Conservation (phyloP, 1,139 yeast species). For the Saccharomycopsis hybrid region DNA sequence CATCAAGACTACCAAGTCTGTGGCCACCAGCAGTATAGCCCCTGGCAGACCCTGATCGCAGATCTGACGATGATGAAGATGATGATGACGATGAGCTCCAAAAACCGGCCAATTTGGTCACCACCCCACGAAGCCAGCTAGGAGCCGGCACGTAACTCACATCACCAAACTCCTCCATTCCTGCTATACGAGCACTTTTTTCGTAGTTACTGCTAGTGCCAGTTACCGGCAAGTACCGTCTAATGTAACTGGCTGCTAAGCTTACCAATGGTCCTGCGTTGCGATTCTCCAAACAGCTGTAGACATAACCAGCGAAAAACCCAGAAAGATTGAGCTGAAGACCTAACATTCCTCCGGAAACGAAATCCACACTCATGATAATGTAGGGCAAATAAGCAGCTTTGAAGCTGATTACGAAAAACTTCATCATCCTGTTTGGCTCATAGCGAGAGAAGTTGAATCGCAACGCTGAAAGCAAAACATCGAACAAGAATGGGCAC, state of each 20-base stretch:
- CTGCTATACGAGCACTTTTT: neutral
- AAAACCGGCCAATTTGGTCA: neutral
- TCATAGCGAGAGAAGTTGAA: constrained; percentile 3
- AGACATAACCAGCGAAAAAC: constrained; percentile 13
- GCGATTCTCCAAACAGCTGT: constrained; percentile 12
- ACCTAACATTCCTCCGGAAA: neutral
- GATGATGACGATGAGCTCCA: neutral
- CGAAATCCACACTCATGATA: neutral
- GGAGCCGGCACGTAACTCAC: neutral
- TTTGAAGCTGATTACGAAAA: constrained; percentile 6
- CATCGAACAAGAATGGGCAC: neutral
- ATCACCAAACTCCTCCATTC: neutral
- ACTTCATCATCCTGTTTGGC: neutral
- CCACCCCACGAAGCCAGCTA: neutral
- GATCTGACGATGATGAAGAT: too few species aligned
- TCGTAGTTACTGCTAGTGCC: too few species aligned
- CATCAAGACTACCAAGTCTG: neutral
- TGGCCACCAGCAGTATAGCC: neutral
- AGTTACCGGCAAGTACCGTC: neutral
- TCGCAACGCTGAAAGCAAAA: neutral
- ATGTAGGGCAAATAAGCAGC: constrained; percentile 6
- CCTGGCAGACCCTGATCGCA: neutral
- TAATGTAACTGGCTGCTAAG: neutral
- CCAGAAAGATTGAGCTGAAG: constrained; percentile 7
- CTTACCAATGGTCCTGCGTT: constrained; percentile 11